A percentile compares a stretch with the other conserved stretches of the same genome.
Conservation (phyloP, 164 flowering plant species). For the Tetracentron sinense region DNA sequence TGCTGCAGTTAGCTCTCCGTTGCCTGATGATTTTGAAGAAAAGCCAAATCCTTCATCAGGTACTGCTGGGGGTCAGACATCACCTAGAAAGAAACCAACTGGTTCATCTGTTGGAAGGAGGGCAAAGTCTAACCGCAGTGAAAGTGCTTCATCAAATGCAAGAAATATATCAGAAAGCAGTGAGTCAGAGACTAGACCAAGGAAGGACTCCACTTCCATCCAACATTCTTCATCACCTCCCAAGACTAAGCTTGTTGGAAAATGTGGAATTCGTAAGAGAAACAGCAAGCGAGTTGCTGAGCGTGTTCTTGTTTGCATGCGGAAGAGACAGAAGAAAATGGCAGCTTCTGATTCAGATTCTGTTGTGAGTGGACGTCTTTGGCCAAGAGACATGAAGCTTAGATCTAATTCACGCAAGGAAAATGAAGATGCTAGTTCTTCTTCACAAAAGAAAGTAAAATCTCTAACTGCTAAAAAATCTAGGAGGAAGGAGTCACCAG, state of each 20-base stretch:
- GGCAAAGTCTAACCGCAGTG: constrained; percentile 64
- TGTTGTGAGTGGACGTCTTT: constrained; percentile 41
- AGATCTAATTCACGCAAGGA: constrained; percentile 54
- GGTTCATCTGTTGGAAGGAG: constrained; percentile 37
- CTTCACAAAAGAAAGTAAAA: constrained; percentile 50
- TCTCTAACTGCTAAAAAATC: constrained; percentile 46
- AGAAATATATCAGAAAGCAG: constrained; percentile 66
- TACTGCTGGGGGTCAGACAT: constrained; percentile 33
- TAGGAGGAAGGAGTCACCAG: constrained; percentile 39
- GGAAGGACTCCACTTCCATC: constrained; percentile 31
- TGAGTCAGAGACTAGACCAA: constrained; percentile 61
- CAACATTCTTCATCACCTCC: constrained; percentile 36
- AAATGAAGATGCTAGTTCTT: constrained; percentile 56
- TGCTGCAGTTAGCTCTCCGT: constrained; percentile 31
- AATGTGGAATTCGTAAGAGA: constrained; percentile 46
- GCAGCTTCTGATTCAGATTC: constrained; percentile 68
- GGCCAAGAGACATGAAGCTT: constrained; percentile 48
- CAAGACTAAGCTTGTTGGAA: constrained; percentile 42
- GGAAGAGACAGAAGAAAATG: constrained; percentile 72
- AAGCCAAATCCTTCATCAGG: constrained; percentile 42
- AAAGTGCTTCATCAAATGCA: constrained; percentile 80
- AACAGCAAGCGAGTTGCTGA: constrained; percentile 82
- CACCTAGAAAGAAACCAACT: constrained; percentile 39
- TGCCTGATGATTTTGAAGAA: constrained; percentile 35
- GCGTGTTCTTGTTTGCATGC: constrained; percentile 53